These are phyloP conservation scores for Clathrus columnatus DNA, from an alignment of 768 basidiomycete genomes.

Conservation along the genomic window DNA sequence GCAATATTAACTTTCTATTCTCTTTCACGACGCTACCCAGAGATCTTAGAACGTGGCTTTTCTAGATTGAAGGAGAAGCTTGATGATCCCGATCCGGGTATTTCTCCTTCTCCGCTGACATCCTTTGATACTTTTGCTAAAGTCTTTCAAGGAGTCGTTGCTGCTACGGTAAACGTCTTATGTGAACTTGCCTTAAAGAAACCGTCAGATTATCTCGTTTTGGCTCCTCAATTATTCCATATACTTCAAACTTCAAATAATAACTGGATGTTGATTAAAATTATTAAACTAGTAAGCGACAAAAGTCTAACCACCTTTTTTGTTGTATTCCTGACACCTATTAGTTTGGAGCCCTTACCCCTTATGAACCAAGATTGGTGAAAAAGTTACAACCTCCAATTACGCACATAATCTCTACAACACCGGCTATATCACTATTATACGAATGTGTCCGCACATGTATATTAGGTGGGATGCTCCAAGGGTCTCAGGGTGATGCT, in stretches of 20 bases:
- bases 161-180: conserved; percentile 87
- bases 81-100: conserved; percentile 69
- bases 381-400: conserved; percentile 92
- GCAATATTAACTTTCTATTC: conserved; percentile 81
- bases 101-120: conserved; percentile 10
- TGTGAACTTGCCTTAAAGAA: conserved; percentile 83
- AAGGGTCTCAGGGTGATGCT: conserved; percentile 62
- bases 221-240: conserved; percentile 91
- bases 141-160: conserved; percentile 64
- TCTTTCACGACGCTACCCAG: conserved; percentile 74
- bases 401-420: conserved; percentile 91
- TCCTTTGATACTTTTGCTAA: neutral
- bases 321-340: neutral
- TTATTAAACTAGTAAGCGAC: conserved; percentile 77
- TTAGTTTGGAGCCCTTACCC: conserved; percentile 89
- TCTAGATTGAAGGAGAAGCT: conserved; percentile 68
- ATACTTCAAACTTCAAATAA: conserved; percentile 89
- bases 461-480: conserved; percentile 94
- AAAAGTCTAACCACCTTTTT: neutral
- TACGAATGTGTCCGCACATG: conserved; percentile 99
- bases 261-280: conserved; percentile 99
- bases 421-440: conserved; percentile 87
- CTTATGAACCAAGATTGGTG: conserved; percentile 86
- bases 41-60: conserved; percentile 57
- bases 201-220: conserved; percentile 69